Percentiles rank a stretch among this genome's conserved stretches.
phyloP scores from a whole-genome alignment of 106 monocot genomes.

The Dendrobium officinale region DNA sequence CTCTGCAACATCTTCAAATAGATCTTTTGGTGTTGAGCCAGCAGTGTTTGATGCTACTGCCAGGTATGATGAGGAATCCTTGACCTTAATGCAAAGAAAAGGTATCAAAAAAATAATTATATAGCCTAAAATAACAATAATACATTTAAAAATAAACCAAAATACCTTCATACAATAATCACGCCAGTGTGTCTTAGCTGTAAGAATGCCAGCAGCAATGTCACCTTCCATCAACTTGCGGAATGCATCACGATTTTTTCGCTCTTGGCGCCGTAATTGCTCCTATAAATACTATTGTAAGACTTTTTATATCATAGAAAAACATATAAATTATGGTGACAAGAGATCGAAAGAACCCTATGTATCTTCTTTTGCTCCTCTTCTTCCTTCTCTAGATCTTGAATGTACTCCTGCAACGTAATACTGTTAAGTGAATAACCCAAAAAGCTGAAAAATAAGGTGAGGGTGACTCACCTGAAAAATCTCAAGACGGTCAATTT shows the following conservation, averaged over 20 bases:
- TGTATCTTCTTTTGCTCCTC: slow-evolving; percentile 86
- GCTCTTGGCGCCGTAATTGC: slow-evolving; percentile 61
- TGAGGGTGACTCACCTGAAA: slow-evolving; percentile 54
- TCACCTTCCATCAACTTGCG: slow-evolving; percentile 88
- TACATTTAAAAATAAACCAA: not conserved
- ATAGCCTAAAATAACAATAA: not conserved
- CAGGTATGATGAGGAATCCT: slow-evolving; percentile 48
- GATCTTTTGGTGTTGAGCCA: slow-evolving; percentile 94
- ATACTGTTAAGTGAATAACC: not conserved
- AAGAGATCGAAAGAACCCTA: slow-evolving; percentile 36
- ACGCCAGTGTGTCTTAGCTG: slow-evolving; percentile 91
- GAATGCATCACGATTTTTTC: slow-evolving; percentile 92
- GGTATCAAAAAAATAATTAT: slow-evolving; percentile 1
- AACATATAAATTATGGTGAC: not conserved
- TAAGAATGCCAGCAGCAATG: slow-evolving; percentile 57
- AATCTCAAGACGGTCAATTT: slow-evolving; percentile 82
- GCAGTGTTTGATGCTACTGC: slow-evolving; percentile 78
- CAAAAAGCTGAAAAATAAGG: slow-evolving; percentile 4
- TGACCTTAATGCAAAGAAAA: slow-evolving; percentile 45
- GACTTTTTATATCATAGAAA: slow-evolving; percentile 7
- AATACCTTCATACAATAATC: slow-evolving; percentile 89
- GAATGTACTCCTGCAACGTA: slow-evolving; percentile 70
- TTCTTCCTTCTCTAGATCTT: slow-evolving; percentile 89
- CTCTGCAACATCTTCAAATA: slow-evolving; percentile 86
- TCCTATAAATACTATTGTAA: slow-evolving; percentile 30